phyloP scores from a whole-genome alignment of 208 protist genomes.

The Acanthamoeba triangularis region DNA sequence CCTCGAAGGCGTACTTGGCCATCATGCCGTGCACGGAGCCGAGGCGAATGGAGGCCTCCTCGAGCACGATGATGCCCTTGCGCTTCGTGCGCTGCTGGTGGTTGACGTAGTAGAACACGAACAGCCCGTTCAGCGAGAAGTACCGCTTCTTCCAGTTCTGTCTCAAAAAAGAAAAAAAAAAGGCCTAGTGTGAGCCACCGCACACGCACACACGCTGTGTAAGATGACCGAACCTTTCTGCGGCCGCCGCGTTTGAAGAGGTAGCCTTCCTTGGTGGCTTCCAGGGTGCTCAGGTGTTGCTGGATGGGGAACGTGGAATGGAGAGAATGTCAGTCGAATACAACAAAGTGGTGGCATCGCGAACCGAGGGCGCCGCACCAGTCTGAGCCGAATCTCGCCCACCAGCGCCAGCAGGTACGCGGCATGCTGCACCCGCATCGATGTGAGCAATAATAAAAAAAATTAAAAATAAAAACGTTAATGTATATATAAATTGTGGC shows the following conservation, averaged over 20 bases:
- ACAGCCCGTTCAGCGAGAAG: constrained; percentile 61
- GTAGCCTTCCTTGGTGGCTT: constrained; percentile 64
- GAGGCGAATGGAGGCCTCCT: constrained; percentile 49
- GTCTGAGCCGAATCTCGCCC: constrained; percentile 10
- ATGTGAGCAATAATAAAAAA: not conserved
- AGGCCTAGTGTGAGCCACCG: not conserved
- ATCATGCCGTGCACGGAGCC: constrained; percentile 31
- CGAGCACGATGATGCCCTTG: constrained; percentile 66
- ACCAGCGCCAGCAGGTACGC: constrained; percentile 24
- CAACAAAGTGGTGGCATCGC: no score
- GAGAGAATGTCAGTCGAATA: not conserved
- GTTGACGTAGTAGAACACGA: constrained; percentile 67
- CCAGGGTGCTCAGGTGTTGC: constrained; percentile 34
- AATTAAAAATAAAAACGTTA: no score
- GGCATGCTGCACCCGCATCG: not conserved
- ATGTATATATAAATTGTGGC: not conserved
- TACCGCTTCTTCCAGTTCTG: constrained; percentile 64
- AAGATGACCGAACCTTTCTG: constrained; percentile 19
- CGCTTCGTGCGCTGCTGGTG: constrained; percentile 26
- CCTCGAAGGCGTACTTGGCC: constrained; percentile 32
- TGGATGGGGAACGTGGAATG: not conserved
- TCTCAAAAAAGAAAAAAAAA: not conserved
- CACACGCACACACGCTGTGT: not conserved
- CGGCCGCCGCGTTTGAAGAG: constrained; percentile 58
- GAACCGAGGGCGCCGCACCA: not conserved